phyloP scores from a whole-genome alignment of 2,329 filamentous ascomycete genomes.

The Alternaria viburni region DNA sequence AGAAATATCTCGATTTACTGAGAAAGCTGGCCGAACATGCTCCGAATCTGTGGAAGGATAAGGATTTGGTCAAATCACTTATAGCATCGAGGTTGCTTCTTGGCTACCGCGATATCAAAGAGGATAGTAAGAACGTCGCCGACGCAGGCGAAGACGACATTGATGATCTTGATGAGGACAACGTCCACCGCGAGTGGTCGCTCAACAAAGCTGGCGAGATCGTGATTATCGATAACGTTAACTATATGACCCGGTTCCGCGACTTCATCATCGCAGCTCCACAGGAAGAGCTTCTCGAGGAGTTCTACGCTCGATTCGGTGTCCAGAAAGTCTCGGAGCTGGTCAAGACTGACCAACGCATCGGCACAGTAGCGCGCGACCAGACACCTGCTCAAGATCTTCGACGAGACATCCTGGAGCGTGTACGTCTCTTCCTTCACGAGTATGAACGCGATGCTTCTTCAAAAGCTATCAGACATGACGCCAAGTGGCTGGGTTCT shows the following conservation, averaged over 20 bases:
- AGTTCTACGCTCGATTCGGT: slow-evolving; percentile 83
- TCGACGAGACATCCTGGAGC: slow-evolving; percentile 82
- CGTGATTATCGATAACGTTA: slow-evolving; percentile 60
- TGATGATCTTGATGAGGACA: slow-evolving; percentile 55
- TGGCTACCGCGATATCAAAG: slow-evolving; percentile 76
- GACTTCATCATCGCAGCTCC: slow-evolving; percentile 83
- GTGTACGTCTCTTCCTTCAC: slow-evolving; percentile 87
- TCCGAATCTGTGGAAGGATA: slow-evolving; percentile 75
- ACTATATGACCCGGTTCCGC: slow-evolving; percentile 82
- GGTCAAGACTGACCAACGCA: slow-evolving; percentile 77
- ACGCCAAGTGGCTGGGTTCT: slow-evolving; percentile 88
- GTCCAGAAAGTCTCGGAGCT: slow-evolving; percentile 76
- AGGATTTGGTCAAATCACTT: slow-evolving; percentile 77
- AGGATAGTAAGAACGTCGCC: slow-evolving; percentile 55
- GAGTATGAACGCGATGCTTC: slow-evolving; percentile 73
- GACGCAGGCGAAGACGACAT: slow-evolving; percentile 48
- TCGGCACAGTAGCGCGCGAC: slow-evolving; percentile 70
- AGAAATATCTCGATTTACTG: slow-evolving; percentile 86
- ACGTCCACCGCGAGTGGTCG: slow-evolving; percentile 72
- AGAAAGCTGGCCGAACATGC: slow-evolving; percentile 79
- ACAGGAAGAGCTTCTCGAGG: slow-evolving; percentile 84
- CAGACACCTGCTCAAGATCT: slow-evolving; percentile 73
- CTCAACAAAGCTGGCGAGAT: slow-evolving; percentile 80
- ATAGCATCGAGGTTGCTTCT: slow-evolving; percentile 77
- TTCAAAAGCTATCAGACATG: slow-evolving; percentile 73